These are phyloP conservation scores for Marchantia paleacea DNA, from an alignment of 225 moss, liverwort and hornwort species.

Conservation along the genomic window DNA sequence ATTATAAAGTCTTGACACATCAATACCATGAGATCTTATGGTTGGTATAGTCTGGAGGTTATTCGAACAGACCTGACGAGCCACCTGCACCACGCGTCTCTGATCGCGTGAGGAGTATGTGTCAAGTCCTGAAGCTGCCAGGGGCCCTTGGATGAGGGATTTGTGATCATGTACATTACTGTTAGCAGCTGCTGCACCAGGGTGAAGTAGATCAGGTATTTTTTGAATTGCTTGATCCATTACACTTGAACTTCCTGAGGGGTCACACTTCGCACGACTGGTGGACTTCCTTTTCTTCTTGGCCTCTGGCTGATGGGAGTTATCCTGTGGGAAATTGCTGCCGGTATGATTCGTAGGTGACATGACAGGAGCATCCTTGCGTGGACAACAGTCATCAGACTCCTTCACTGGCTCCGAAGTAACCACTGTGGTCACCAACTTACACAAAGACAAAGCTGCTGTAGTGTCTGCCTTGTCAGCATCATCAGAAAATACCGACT, in stretches of 20 bases:
- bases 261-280: background rate
- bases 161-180: conserved; percentile 1
- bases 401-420: background rate
- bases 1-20: background rate
- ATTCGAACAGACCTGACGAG: conserved; percentile 62
- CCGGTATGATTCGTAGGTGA: background rate
- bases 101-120: conserved; percentile 59
- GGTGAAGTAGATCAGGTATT: background rate
- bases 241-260: background rate
- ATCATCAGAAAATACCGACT: background rate
- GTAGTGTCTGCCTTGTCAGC: conserved; percentile 10
- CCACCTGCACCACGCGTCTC: conserved; percentile 84
- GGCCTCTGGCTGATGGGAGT: background rate
- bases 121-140: conserved; percentile 43
- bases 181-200: background rate
- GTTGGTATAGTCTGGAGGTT: background rate
- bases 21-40: background rate
- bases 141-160: conserved; percentile 2
- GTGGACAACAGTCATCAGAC: background rate
- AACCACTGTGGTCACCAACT: background rate
- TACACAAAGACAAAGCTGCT: conserved; percentile 10
- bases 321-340: background rate
- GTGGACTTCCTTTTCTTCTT: background rate
- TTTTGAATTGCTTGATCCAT: background rate
- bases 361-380: no score